Evolutionary conservation across 768 basidiomycete genomes (phyloP).

Genomic region (Amanita thiersii): DNA sequence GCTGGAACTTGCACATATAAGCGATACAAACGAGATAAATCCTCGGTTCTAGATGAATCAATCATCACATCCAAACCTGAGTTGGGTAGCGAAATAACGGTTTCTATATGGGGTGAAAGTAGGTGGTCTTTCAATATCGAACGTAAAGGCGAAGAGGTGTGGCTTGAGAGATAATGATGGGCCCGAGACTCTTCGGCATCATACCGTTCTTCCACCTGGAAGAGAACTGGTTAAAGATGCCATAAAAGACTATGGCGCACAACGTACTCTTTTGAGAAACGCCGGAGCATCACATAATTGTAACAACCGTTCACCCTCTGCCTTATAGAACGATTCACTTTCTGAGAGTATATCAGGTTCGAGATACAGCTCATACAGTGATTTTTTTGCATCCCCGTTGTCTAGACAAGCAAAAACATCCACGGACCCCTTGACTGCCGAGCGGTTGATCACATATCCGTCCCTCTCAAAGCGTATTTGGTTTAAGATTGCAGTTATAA

Average conservation of each 20-base stretch:
- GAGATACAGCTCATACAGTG: conserved; percentile 76
- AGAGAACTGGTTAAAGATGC: conserved; percentile 12
- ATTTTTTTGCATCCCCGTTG: conserved; percentile 37
- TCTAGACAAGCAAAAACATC: conserved; percentile 73
- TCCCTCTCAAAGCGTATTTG: conserved; percentile 90
- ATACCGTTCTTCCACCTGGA: conserved; percentile 73
- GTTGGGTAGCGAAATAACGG: conserved; percentile 68
- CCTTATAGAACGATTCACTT: conserved; percentile 71
- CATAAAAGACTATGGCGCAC: not conserved
- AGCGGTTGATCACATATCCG: conserved; percentile 86
- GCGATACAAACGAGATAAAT: conserved; percentile 71
- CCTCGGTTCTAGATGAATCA: conserved; percentile 67
- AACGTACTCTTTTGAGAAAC: conserved; percentile 70
- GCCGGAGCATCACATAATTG: conserved; percentile 73
- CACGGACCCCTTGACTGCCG: conserved; percentile 81
- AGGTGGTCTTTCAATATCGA: conserved; percentile 73
- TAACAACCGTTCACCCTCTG: conserved; percentile 65
- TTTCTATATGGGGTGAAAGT: conserved; percentile 66
- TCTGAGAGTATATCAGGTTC: conserved; percentile 77
- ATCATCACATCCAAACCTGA: conserved; percentile 88
- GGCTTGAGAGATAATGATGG: conserved; percentile 76
- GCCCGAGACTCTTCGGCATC: conserved; percentile 78
- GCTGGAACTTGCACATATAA: conserved; percentile 61
- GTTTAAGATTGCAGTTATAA: conserved; percentile 74
- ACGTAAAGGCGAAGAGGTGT: conserved; percentile 61